These are phyloP conservation scores for Saturnispora dispora DNA, from an alignment of 805 yeast species.

Conservation along the genomic window DNA sequence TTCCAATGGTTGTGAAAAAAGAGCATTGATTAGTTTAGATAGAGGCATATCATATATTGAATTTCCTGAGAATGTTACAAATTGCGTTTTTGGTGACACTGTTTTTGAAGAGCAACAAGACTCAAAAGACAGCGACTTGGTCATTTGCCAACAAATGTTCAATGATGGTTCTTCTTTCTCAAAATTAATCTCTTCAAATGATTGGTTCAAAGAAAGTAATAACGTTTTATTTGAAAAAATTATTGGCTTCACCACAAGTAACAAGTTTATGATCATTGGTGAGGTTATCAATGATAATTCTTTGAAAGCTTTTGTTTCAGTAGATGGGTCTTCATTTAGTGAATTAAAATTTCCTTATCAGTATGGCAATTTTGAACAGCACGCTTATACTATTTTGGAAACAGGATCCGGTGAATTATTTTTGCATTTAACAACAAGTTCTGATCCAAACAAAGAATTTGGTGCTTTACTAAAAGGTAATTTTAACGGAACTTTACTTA, in stretches of 20 bases:
- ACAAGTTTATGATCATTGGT: slow-evolving; percentile 69
- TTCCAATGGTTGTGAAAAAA: slow-evolving; percentile 39
- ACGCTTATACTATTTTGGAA: slow-evolving; percentile 73
- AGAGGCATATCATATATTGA: slow-evolving; percentile 55
- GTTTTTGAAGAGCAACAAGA: slow-evolving; percentile 31
- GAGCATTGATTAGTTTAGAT: slow-evolving; percentile 56
- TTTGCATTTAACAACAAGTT: slow-evolving; percentile 69
- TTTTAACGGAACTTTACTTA: slow-evolving; percentile 84
- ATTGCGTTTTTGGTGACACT: slow-evolving; percentile 62
- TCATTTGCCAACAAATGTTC: slow-evolving; percentile 50
- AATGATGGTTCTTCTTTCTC: slow-evolving; percentile 20
- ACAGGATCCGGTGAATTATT: slow-evolving; percentile 65
- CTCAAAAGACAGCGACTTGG: slow-evolving; percentile 36
- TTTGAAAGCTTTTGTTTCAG: slow-evolving; percentile 62
- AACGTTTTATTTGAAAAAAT: slow-evolving; percentile 43
- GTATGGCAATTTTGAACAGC: slow-evolving; percentile 48
- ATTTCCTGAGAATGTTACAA: slow-evolving; percentile 42
- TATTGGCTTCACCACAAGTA: slow-evolving; percentile 66
- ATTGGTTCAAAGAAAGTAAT: slow-evolving; percentile 38
- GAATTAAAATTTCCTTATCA: slow-evolving; percentile 70
- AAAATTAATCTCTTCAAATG: slow-evolving; percentile 37
- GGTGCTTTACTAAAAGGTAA: slow-evolving; percentile 85
- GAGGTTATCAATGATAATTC: slow-evolving; percentile 40
- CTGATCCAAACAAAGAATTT: slow-evolving; percentile 42
- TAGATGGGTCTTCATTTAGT: slow-evolving; percentile 70